Evolutionary conservation across 495 filamentous ascomycete genomes (phyloP).

Genomic region (Achaetomiella virescens): DNA sequence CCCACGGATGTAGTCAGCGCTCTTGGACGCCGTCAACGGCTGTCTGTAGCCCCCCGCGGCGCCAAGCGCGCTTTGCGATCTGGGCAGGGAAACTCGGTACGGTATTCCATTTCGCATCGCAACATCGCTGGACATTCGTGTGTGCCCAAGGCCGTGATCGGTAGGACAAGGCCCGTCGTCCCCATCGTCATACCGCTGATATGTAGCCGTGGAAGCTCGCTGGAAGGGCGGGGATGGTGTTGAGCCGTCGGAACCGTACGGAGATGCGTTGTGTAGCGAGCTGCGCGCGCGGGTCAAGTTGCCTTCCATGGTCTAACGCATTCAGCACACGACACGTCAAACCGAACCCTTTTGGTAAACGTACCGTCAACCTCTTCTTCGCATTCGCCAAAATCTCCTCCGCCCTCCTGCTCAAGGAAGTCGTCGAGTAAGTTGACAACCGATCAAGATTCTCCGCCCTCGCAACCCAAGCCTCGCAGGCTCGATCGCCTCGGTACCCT

Average conservation of each 20-base stretch:
- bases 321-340: constrained; percentile 1
- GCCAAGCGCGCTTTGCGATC: constrained; percentile 45
- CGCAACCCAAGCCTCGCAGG: constrained; percentile 20
- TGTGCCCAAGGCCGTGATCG: constrained; percentile 27
- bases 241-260: constrained; percentile 46
- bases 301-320: constrained; percentile 75
- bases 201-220: constrained; percentile 30
- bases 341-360: constrained; percentile 22
- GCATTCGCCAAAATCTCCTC: constrained; percentile 88
- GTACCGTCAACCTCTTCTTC: constrained; percentile 78
- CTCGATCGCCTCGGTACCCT: constrained; percentile 30
- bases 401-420: constrained; percentile 70
- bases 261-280: constrained; percentile 56
- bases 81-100: constrained; percentile 28
- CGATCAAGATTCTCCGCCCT: constrained; percentile 27
- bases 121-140: constrained; percentile 41
- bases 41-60: constrained; percentile 45
- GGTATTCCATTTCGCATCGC: constrained; percentile 35
- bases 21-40: constrained; percentile 32
- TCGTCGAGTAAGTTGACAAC: constrained; percentile 52
- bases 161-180: constrained; percentile 11
- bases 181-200: constrained; percentile 17
- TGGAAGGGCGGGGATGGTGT: constrained; percentile 39
- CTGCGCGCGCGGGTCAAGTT: constrained; percentile 76
- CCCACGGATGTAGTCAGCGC: constrained; percentile 32